These are phyloP conservation scores for Xylaria sp. DNA, from an alignment of 2,329 filamentous ascomycete genomes.

Conservation along the genomic window DNA sequence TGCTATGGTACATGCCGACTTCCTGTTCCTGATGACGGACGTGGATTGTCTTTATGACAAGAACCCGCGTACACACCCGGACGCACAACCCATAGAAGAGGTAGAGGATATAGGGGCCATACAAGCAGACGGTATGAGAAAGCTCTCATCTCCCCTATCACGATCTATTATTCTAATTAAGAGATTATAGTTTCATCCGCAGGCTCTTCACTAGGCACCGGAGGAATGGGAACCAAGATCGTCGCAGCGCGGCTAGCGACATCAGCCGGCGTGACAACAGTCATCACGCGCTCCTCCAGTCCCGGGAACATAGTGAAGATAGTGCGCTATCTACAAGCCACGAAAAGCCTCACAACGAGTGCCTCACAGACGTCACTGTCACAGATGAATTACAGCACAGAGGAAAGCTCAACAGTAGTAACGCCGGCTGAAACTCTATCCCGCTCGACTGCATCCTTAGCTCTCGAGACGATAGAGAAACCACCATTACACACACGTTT, in stretches of 20 bases:
- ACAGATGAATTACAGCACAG: conserved; percentile 38
- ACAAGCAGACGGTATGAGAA: conserved; percentile 76
- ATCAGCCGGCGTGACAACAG: conserved; percentile 92
- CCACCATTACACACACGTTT: conserved; percentile 91
- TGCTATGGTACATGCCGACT: conserved; percentile 96
- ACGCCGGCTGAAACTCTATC: conserved; percentile 52
- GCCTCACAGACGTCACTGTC: conserved; percentile 38
- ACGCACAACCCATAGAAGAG: conserved; percentile 90
- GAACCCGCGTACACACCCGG: conserved; percentile 86
- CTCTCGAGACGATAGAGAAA: conserved; percentile 51
- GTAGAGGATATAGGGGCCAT: conserved; percentile 88
- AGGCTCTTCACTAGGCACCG: conserved; percentile 89
- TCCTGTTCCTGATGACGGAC: conserved; percentile 98
- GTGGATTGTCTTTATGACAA: conserved; percentile 98
- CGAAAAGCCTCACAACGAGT: conserved; percentile 55
- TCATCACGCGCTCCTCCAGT: conserved; percentile 94
- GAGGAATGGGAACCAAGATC: conserved; percentile 98
- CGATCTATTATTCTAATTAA: conserved; percentile 1
- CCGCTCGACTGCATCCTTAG: conserved; percentile 57
- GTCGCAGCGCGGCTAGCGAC: conserved; percentile 91
- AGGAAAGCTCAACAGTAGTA: conserved; percentile 40
- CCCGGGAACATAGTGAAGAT: conserved; percentile 92
- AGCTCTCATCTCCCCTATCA: background rate
- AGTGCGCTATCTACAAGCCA: conserved; percentile 79
- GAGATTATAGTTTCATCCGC: conserved; percentile 77